Evolutionary conservation across 768 basidiomycete species (phyloP).

Genomic region (Mycena vulgaris): DNA sequence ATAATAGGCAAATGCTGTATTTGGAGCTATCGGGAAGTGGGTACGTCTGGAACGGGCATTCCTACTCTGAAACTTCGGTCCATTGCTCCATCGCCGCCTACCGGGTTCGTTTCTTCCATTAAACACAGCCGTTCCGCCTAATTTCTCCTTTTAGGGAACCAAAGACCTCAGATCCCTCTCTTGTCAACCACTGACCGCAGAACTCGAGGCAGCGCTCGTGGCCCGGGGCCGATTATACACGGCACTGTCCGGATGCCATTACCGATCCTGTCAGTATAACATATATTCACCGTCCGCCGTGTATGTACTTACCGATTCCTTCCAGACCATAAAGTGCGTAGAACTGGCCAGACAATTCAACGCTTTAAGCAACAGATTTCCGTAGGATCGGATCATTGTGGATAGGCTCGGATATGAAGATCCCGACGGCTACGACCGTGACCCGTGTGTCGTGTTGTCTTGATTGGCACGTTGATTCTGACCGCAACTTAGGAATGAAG

Average conservation of each 20-base stretch:
- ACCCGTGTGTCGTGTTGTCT: neutral
- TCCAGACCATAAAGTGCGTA: slow-evolving; percentile 20
- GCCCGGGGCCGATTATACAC: slow-evolving; percentile 25
- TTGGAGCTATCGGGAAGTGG: slow-evolving; percentile 19
- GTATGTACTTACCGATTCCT: neutral
- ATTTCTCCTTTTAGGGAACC: slow-evolving; percentile 13
- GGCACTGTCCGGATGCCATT: slow-evolving; percentile 19
- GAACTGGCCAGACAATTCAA: neutral
- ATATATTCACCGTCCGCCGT: neutral
- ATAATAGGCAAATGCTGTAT: neutral
- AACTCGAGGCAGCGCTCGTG: slow-evolving; percentile 14
- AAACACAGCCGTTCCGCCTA: neutral
- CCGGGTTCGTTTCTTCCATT: slow-evolving; percentile 3
- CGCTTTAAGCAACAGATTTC: neutral
- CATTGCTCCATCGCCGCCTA: slow-evolving; percentile 7
- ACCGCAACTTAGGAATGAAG: slow-evolving; percentile 12
- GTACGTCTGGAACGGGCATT: slow-evolving; percentile 30
- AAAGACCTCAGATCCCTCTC: slow-evolving; percentile 5
- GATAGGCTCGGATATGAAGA: slow-evolving; percentile 32
- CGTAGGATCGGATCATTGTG: slow-evolving; percentile 41
- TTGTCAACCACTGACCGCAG: slow-evolving; percentile 24
- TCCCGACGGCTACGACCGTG: slow-evolving; percentile 11
- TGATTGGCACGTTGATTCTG: neutral
- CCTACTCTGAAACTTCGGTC: slow-evolving; percentile 7
- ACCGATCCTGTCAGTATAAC: slow-evolving; percentile 15